Conservation (phyloP, 2,329 filamentous ascomycete genomes). For the Blastomyces parvus region DNA sequence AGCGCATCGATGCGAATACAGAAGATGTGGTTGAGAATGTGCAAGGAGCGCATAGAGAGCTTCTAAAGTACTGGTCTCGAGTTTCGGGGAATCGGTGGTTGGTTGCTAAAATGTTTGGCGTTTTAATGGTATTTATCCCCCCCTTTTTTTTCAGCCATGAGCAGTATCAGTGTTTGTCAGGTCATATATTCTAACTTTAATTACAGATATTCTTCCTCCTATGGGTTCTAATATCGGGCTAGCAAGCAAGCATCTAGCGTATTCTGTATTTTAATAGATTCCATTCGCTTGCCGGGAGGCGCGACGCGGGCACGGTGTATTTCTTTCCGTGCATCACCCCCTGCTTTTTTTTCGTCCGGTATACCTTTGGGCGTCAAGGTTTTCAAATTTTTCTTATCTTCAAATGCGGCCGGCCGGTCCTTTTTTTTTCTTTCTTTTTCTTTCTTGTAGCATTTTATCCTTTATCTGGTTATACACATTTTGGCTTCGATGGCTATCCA, state of each 20-base stretch:
- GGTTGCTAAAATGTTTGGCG: constrained; percentile 69
- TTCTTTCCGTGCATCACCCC: neutral
- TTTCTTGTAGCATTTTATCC: neutral
- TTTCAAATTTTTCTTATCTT: neutral
- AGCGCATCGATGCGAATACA: constrained; percentile 92
- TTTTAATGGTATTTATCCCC: constrained; percentile 58
- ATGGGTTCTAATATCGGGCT: constrained; percentile 54
- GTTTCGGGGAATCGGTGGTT: constrained; percentile 95
- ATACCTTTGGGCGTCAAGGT: constrained; percentile 1
- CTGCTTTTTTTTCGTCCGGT: neutral
- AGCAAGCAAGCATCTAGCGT: neutral
- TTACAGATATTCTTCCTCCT: constrained; percentile 66
- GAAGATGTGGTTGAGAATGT: constrained; percentile 98
- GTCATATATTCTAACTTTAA: constrained; percentile 8
- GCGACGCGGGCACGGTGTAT: neutral
- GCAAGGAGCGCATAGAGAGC: constrained; percentile 85
- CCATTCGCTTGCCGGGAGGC: neutral
- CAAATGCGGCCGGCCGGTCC: neutral
- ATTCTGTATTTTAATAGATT: constrained; percentile 6
- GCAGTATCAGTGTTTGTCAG: neutral
- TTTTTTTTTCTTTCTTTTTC: neutral
- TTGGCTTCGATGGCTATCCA: neutral
- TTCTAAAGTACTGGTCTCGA: constrained; percentile 93
- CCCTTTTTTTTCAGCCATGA: neutral
- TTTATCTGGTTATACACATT: neutral